A percentile compares a stretch with the other conserved stretches of the same genome.
phyloP scores from a whole-genome alignment of 345 rosid species.

The Aquilaria malaccensis region DNA sequence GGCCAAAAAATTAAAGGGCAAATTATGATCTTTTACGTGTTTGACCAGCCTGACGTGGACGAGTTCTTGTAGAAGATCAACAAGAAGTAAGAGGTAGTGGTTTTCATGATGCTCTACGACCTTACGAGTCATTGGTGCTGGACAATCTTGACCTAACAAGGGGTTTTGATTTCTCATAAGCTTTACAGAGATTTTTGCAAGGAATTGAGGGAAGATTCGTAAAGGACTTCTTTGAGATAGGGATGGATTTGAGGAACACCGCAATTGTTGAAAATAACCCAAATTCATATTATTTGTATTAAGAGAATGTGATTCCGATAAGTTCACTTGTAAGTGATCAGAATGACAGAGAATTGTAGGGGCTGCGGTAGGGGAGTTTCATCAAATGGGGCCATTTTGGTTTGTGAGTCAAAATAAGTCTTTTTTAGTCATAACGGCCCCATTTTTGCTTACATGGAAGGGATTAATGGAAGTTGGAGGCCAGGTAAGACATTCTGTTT shows the following conservation, averaged over 20 bases:
- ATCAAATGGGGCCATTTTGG: slow-evolving; percentile 12
- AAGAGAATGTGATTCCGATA: slow-evolving; percentile 71
- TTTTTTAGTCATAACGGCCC: too few species aligned
- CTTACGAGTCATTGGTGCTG: slow-evolving; percentile 70
- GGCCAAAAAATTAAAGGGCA: slow-evolving; percentile 61
- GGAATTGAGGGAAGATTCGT: slow-evolving; percentile 58
- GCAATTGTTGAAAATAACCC: slow-evolving; percentile 91
- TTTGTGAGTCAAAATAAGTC: too few species aligned
- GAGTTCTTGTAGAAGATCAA: slow-evolving; percentile 45
- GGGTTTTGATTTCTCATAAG: slow-evolving; percentile 49
- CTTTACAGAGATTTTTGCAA: slow-evolving; percentile 66
- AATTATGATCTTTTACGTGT: slow-evolving; percentile 53
- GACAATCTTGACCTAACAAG: slow-evolving; percentile 45
- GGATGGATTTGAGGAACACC: slow-evolving; percentile 49
- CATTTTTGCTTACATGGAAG: too few species aligned
- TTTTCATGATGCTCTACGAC: slow-evolving; percentile 77
- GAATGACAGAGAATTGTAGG: slow-evolving; percentile 46
- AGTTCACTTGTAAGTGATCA: slow-evolving; percentile 51
- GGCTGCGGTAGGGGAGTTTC: slow-evolving; percentile 36
- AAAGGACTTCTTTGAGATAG: slow-evolving; percentile 64
- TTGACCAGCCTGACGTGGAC: slow-evolving; percentile 88
- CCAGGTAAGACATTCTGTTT: too few species aligned
- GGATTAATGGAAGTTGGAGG: too few species aligned
- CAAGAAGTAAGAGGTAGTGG: slow-evolving; percentile 55
- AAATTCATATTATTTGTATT: slow-evolving; percentile 55